Evolutionary conservation across 129 eudicot species (phyloP), one percentile per base, ranked within the genome.

Genomic region (Lonicera japonica): DNA sequence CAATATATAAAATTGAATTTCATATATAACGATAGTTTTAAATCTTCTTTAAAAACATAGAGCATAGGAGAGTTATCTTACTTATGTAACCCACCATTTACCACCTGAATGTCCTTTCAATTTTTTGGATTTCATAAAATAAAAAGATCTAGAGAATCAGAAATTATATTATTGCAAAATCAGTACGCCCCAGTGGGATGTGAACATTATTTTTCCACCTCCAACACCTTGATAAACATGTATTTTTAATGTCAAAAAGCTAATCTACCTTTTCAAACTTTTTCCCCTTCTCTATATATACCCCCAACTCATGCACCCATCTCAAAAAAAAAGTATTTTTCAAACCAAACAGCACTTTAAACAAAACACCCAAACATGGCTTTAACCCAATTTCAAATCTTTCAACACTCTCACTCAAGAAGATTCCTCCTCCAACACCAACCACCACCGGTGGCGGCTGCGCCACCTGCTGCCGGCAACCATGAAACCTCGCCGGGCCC

Each of bases 371-470:
- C 19, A 70, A 40, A 22, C 3, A 43, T 43, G 13, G 5, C 14
- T 43, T 43, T 11, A 2, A 10, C 50, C 1, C 50, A 43, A 43
- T 24, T 13, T 12, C 22, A 60, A 70, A 66, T 43, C 72, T 81
- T 79, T 61, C 70, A 48, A 14, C 55, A 29, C 63, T 77, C 66
- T 70, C 6, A 62, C 56, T 67, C 83, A 11, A 74, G 88, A 82
- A 82, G 61, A 69, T 43, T 82, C 50, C 73, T 77, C 6, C 41
- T 74, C 8, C 80, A 77, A 48, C 47, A 52, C 75, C 78, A 80
- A 61, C 51, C 46, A 47, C 8, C 25, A 21, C 73, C 34, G 18
- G n/a, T 23, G 34, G 65, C 72, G 6, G 15, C 58, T 18, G 65
- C 73, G 17, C 56, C 65, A 15, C 6, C 13, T 4, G 52, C 59